These are phyloP conservation scores for Conoideocrella luteorostrata DNA, from an alignment of 2,329 filamentous ascomycete genomes.

Conservation along the genomic window DNA sequence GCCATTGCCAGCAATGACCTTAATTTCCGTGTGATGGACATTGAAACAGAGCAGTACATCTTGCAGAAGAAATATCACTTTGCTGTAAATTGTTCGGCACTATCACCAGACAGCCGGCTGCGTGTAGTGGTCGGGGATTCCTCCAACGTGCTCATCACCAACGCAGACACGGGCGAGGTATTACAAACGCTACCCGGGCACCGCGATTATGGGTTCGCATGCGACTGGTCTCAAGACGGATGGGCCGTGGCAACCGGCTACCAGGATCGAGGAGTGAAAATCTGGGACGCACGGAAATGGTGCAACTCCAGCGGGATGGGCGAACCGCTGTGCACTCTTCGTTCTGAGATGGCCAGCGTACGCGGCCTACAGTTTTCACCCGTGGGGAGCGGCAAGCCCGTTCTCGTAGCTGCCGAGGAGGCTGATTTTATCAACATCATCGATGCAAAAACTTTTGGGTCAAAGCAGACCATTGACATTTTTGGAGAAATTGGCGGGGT, in stretches of 20 bases:
- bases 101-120: constrained; percentile 65
- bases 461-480: constrained; percentile 65
- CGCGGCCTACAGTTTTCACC: constrained; percentile 68
- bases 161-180: constrained; percentile 58
- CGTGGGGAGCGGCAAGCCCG: constrained; percentile 56
- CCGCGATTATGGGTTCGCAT: constrained; percentile 67
- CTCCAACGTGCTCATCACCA: constrained; percentile 57
- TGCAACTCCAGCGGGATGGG: constrained; percentile 42
- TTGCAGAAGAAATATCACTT: constrained; percentile 47
- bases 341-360: constrained; percentile 61
- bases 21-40: constrained; percentile 51
- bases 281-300: constrained; percentile 74
- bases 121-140: constrained; percentile 68
- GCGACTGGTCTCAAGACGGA: constrained; percentile 73
- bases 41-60: constrained; percentile 52
- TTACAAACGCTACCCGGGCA: constrained; percentile 57
- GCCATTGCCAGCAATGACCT: constrained; percentile 59
- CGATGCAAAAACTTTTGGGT: constrained; percentile 56
- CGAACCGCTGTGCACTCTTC: constrained; percentile 46
- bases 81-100: constrained; percentile 66
- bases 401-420: constrained; percentile 68
- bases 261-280: constrained; percentile 65
- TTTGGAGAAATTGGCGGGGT: constrained; percentile 71
- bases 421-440: constrained; percentile 68
- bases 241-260: constrained; percentile 70